These are phyloP conservation scores for Rhodotorula babjevae DNA, from an alignment of 768 basidiomycete genomes.

Conservation along the genomic window DNA sequence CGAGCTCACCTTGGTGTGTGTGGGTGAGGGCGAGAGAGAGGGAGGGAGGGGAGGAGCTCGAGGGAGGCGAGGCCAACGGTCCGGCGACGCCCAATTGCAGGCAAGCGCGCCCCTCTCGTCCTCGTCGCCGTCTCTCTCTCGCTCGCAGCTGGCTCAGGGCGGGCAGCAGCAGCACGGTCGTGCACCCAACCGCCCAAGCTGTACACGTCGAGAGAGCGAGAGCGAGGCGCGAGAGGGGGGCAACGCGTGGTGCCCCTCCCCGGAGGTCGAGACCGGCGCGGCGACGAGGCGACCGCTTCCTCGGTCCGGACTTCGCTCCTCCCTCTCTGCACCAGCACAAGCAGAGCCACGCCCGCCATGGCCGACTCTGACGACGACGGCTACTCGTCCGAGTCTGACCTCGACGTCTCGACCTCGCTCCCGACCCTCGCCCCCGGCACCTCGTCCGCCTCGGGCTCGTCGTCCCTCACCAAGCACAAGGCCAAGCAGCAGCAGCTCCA, in stretches of 20 bases:
- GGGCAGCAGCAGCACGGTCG: no score
- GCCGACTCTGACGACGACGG: neutral
- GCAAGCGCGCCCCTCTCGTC: no score
- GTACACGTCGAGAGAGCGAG: neutral
- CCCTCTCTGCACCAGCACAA: no score
- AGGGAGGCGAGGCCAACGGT: neutral
- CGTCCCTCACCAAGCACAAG: neutral
- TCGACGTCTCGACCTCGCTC: neutral
- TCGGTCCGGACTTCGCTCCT: no score
- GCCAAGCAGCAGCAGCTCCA: neutral
- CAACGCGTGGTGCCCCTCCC: no score
- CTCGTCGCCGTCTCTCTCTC: no score
- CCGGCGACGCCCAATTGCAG: no score
- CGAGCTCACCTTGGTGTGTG: neutral
- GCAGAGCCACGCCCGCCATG: neutral
- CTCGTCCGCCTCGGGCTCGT: neutral
- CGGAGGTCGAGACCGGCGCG: no score
- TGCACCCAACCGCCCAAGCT: no score
- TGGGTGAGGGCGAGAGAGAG: neutral
- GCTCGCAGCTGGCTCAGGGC: no score
- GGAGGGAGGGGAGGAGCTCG: neutral
- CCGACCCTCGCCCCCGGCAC: neutral
- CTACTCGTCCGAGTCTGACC: neutral
- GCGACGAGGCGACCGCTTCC: no score
- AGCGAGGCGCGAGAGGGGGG: no score